Conservation (phyloP, 805 yeast genomes). For the Barnettozyma vustinii region DNA sequence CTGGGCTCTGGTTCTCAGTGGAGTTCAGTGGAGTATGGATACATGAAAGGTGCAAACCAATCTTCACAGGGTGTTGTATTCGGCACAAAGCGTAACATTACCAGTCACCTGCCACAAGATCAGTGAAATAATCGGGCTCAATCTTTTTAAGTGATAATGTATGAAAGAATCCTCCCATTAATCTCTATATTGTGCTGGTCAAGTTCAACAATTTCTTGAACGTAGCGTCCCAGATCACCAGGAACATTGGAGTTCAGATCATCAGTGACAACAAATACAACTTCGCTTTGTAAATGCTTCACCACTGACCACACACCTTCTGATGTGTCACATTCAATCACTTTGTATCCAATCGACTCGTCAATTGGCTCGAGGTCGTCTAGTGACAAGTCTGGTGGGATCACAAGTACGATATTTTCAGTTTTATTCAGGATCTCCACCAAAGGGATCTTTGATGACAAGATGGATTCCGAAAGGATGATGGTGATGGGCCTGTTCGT, state of each 20-base stretch:
- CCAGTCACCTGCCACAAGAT: constrained; percentile 7
- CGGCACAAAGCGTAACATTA: constrained; percentile 46
- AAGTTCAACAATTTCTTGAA: constrained; percentile 22
- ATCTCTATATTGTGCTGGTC: constrained; percentile 21
- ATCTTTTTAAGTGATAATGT: constrained; percentile 12
- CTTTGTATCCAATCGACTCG: constrained; percentile 30
- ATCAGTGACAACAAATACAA: constrained; percentile 24
- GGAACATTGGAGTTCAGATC: constrained; percentile 28
- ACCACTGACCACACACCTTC: constrained; percentile 51
- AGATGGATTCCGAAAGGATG: constrained; percentile 23
- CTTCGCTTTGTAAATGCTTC: constrained; percentile 41
- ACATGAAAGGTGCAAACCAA: constrained; percentile 52
- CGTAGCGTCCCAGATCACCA: constrained; percentile 26
- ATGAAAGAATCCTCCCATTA: constrained; percentile 21
- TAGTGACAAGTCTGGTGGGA: constrained; percentile 27
- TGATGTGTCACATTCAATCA: constrained; percentile 37
- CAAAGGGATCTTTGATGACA: constrained; percentile 22
- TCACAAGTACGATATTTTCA: constrained; percentile 29
- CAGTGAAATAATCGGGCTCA: background rate
- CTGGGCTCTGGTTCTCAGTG: constrained; percentile 32
- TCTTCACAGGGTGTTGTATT: constrained; percentile 47
- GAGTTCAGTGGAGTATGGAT: constrained; percentile 59
- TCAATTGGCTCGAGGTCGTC: constrained; percentile 23
- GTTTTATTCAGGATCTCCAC: constrained; percentile 22
- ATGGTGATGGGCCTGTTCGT: constrained; percentile 22